Conservation (phyloP, 1,284 basidiomycete genomes). For the Moesziomyces globuligerus region DNA sequence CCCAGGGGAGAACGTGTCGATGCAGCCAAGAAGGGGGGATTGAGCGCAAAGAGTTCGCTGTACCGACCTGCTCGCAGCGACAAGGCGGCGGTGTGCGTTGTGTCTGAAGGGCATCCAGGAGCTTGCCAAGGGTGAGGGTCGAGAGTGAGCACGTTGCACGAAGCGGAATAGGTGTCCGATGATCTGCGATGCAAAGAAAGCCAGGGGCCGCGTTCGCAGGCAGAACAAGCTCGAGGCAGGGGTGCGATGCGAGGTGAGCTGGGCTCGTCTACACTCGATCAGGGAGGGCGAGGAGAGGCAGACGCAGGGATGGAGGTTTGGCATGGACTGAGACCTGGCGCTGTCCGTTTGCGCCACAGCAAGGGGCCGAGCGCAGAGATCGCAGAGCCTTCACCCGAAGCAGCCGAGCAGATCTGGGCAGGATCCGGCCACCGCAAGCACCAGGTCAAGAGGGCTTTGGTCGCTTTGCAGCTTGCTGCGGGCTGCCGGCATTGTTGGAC, state of each 20-base stretch:
- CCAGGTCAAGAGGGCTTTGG: no score
- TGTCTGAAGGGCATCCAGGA: no score
- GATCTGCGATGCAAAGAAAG: slow-evolving; percentile 13
- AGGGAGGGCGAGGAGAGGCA: slow-evolving; percentile 10
- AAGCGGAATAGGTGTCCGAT: no score
- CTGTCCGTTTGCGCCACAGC: slow-evolving; percentile 12
- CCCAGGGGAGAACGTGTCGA: not conserved
- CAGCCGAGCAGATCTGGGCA: not conserved
- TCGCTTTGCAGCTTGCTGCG: no score
- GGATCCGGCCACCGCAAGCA: not conserved
- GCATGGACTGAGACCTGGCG: slow-evolving; percentile 23
- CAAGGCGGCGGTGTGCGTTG: no score
- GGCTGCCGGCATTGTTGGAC: slow-evolving; percentile 24
- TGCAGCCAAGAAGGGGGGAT: not conserved
- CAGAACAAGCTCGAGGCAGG: slow-evolving; percentile 32
- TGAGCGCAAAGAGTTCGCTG: not conserved
- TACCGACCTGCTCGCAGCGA: no score
- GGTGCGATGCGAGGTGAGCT: slow-evolving; percentile 6
- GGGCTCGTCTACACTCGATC: slow-evolving; percentile 5
- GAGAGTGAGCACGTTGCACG: not conserved
- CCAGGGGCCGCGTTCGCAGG: slow-evolving; percentile 17
- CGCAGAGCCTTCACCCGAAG: not conserved
- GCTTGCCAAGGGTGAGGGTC: not conserved
- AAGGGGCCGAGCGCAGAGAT: slow-evolving; percentile 8
- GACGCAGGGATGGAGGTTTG: slow-evolving; percentile 14